Evolutionary conservation across 768 basidiomycete genomes (phyloP).

Genomic region (Xerocomus potaroensis): DNA sequence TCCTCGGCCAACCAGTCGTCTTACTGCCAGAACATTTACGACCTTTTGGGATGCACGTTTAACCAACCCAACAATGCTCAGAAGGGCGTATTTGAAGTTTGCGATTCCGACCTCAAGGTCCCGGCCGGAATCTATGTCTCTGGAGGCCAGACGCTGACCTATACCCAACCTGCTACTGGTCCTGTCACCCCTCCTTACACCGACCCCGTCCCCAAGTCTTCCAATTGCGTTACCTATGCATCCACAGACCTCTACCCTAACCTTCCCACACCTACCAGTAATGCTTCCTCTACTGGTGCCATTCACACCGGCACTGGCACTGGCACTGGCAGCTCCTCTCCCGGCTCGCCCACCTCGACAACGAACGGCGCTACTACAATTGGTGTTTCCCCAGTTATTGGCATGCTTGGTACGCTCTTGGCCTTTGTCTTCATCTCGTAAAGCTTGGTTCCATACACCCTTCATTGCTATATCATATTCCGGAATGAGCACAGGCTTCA

Average conservation of each 20-base stretch:
- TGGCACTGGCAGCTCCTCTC: not conserved
- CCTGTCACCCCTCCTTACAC: conserved; percentile 38
- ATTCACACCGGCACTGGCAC: not conserved
- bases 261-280: conserved; percentile 12
- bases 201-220: conserved; percentile 37
- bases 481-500: not conserved
- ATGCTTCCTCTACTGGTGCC: not conserved
- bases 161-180: conserved; percentile 37
- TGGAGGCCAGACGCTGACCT: conserved; percentile 41
- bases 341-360: conserved; percentile 15
- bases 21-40: conserved; percentile 69
- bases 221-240: conserved; percentile 39
- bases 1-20: conserved; percentile 36
- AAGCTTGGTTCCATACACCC: not conserved
- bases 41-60: conserved; percentile 67
- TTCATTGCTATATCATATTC: conserved; percentile 1
- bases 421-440: conserved; percentile 38
- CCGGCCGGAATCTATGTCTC: conserved; percentile 51
- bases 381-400: conserved; percentile 30
- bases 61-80: conserved; percentile 66
- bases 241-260: conserved; percentile 35
- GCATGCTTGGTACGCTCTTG: conserved; percentile 33
- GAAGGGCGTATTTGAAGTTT: conserved; percentile 58
- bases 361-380: conserved; percentile 22
- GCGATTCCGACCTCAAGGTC: conserved; percentile 60